Evolutionary conservation across 169 alveolate species (phyloP).

Genomic region (Plasmodium knowlesi): DNA sequence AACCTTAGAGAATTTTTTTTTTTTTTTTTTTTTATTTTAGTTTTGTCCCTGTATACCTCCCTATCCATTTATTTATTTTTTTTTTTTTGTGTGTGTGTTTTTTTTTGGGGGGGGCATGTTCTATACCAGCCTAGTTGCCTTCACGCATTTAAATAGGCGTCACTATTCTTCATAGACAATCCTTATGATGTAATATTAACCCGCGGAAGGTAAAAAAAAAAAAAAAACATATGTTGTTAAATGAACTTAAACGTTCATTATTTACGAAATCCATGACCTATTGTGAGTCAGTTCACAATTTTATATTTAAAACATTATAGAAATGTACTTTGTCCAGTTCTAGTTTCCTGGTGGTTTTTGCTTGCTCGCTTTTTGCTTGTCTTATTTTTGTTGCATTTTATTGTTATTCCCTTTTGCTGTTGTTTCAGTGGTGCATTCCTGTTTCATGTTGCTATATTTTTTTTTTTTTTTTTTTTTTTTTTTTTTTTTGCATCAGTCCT

Average conservation of each 20-base stretch:
- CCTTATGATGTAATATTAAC: neutral
- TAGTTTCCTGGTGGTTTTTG: neutral
- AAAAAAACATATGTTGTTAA: neutral
- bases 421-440: neutral
- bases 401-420: neutral
- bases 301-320: neutral
- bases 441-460: neutral
- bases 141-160: neutral
- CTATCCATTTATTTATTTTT: neutral
- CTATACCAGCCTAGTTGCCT: neutral
- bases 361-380: neutral
- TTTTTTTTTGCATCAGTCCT: neutral
- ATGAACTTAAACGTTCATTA: neutral
- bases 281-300: neutral
- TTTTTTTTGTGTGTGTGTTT: neutral
- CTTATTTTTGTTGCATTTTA: neutral
- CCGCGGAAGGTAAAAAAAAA: neutral
- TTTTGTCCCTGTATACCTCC: neutral
- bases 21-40: neutral
- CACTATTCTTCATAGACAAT: neutral
- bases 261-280: neutral
- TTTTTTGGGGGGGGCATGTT: neutral
- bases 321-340: neutral
- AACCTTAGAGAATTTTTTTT: neutral
- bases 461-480: constrained; percentile 1